Percentiles rank a stretch among this genome's conserved stretches.
phyloP scores from a whole-genome alignment of 2,329 filamentous ascomycete genomes.

The Xylaria sp. region DNA sequence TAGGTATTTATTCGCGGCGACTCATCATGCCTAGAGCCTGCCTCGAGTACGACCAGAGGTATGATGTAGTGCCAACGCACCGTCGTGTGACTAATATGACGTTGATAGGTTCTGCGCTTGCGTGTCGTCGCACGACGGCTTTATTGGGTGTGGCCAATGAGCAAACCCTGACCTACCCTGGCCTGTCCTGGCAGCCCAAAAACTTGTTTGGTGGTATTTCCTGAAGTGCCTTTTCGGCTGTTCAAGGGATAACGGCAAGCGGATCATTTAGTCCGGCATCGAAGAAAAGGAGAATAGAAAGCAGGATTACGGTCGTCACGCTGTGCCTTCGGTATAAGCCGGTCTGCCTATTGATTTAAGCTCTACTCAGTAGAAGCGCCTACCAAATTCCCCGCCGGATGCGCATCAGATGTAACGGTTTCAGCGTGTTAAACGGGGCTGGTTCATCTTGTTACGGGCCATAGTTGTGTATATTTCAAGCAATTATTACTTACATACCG shows the following conservation, averaged over 20 bases:
- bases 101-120: slow-evolving; percentile 18
- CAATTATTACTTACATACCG: too few relatives aligned
- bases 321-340: not conserved
- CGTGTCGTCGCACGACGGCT: slow-evolving; percentile 7
- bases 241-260: slow-evolving; percentile 1
- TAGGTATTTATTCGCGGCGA: slow-evolving; percentile 30
- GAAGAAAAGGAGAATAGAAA: slow-evolving; percentile 11
- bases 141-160: slow-evolving; percentile 21
- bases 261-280: not conserved
- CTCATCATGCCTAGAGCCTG: not conserved
- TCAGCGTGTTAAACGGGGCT: not conserved
- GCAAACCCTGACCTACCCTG: not conserved
- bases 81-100: slow-evolving; percentile 31
- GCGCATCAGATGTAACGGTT: not conserved
- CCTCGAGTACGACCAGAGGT: not conserved
- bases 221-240: too few relatives aligned
- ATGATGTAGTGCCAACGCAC: slow-evolving; percentile 33
- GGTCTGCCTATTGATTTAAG: not conserved
- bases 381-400: not conserved
- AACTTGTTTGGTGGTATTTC: not conserved
- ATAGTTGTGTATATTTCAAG: too few relatives aligned
- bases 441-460: too few relatives aligned
- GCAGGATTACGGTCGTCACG: slow-evolving; percentile 14
- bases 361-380: not conserved
- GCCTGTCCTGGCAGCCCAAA: not conserved